phyloP scores from a whole-genome alignment of 148 eudicot species.

The Cornus suecica region DNA sequence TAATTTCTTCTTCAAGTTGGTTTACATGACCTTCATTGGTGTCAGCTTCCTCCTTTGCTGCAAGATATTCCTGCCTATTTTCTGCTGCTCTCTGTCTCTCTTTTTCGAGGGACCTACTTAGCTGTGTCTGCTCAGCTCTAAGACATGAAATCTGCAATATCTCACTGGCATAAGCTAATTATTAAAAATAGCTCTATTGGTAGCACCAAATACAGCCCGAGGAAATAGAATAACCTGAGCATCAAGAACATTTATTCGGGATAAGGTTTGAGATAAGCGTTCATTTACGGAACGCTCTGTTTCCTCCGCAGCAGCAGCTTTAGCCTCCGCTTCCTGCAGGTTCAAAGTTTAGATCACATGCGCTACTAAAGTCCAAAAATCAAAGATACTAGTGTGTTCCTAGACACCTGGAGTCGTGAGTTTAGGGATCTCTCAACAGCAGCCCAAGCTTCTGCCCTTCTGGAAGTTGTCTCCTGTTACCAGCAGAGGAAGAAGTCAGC shows the following conservation, averaged over 20 bases:
- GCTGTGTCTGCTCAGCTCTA: slow-evolving; percentile 92
- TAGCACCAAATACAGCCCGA: slow-evolving; percentile 9
- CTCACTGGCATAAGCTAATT: slow-evolving; percentile 26
- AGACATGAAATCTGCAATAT: slow-evolving; percentile 81
- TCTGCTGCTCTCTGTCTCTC: slow-evolving; percentile 99
- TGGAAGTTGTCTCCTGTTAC: slow-evolving; percentile 78
- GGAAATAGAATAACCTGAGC: slow-evolving; percentile 68
- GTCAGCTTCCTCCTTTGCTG: slow-evolving; percentile 83
- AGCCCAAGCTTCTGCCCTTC: slow-evolving; percentile 90
- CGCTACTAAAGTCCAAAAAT: background rate
- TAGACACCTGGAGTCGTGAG: slow-evolving; percentile 79
- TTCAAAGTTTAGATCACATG: slow-evolving; percentile 10
- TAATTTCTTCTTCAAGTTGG: slow-evolving; percentile 81
- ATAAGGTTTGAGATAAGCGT: slow-evolving; percentile 88
- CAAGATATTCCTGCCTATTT: slow-evolving; percentile 88
- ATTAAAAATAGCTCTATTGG: slow-evolving; percentile 6
- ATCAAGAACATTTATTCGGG: slow-evolving; percentile 92
- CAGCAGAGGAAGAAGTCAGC: slow-evolving; percentile 13
- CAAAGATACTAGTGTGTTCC: slow-evolving; percentile 10
- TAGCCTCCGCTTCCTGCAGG: slow-evolving; percentile 93
- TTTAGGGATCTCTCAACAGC: slow-evolving; percentile 91
- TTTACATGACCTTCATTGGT: slow-evolving; percentile 79
- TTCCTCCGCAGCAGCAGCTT: slow-evolving; percentile 89
- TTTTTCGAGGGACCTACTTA: slow-evolving; percentile 83
- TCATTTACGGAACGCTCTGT: slow-evolving; percentile 88